Conservation (phyloP, 805 yeast genomes). For the Monosporozyma aerobia region DNA sequence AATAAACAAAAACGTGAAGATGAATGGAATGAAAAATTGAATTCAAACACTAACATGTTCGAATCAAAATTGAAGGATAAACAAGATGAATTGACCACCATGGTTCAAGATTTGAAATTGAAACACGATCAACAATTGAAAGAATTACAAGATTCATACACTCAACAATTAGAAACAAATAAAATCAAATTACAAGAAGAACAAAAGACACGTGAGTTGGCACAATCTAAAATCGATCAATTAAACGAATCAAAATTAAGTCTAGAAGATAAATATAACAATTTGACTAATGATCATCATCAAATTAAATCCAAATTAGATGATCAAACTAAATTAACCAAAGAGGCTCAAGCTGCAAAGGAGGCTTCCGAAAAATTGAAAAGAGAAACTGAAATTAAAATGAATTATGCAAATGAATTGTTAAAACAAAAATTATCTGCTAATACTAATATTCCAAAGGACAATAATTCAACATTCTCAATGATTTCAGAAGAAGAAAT, state of each 20-base stretch:
- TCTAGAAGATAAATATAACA: background rate
- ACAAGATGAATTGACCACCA: slow-evolving; percentile 17
- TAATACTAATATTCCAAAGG: background rate
- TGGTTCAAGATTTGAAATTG: slow-evolving; percentile 11
- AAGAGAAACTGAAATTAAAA: slow-evolving; percentile 17
- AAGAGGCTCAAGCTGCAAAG: slow-evolving; percentile 5
- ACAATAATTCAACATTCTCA: slow-evolving; percentile 5
- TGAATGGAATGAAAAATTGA: slow-evolving; percentile 19
- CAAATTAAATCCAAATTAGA: background rate
- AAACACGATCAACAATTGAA: slow-evolving; percentile 19
- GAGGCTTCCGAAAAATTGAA: slow-evolving; percentile 6
- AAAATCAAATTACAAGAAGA: slow-evolving; percentile 2
- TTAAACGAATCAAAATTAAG: slow-evolving; percentile 6
- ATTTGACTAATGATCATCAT: background rate
- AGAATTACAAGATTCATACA: slow-evolving; percentile 14
- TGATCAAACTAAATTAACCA: background rate
- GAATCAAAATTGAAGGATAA: slow-evolving; percentile 19
- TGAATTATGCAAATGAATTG: background rate
- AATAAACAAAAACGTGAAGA: slow-evolving; percentile 22
- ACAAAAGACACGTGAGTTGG: slow-evolving; percentile 10
- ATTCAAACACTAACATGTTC: slow-evolving; percentile 19
- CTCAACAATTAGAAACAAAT: slow-evolving; percentile 10
- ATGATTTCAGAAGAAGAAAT: slow-evolving; percentile 50
- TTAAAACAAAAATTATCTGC: background rate
- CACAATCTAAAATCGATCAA: slow-evolving; percentile 7